These are phyloP conservation scores for Ogataea sp. DNA, from an alignment of 805 yeast species.

Conservation along the genomic window DNA sequence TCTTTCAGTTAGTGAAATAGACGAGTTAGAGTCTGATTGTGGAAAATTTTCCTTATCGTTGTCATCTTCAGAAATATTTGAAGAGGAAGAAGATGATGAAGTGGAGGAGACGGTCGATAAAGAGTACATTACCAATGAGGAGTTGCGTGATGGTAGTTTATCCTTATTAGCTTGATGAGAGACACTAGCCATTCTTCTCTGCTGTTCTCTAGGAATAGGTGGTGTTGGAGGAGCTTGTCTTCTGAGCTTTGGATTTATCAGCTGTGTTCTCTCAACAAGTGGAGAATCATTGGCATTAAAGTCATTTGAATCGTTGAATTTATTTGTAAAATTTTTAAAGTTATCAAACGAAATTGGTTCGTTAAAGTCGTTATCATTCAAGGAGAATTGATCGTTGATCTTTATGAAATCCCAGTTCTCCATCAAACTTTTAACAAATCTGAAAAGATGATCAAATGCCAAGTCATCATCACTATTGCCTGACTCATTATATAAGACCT, in stretches of 20 bases:
- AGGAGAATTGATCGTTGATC: slow-evolving; percentile 3
- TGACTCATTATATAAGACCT: slow-evolving; percentile 19
- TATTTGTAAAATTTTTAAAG: slow-evolving; percentile 6
- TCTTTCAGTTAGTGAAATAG: neutral
- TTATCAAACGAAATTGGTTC: slow-evolving; percentile 10
- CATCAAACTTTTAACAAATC: slow-evolving; percentile 18
- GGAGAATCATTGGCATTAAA: slow-evolving; percentile 1
- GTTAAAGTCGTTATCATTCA: neutral
- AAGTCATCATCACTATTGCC: slow-evolving; percentile 8
- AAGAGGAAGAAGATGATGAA: neutral
- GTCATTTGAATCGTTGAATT: slow-evolving; percentile 2
- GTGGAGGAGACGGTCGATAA: neutral
- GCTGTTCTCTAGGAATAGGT: slow-evolving; percentile 12
- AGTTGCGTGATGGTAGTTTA: neutral
- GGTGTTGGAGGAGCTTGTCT: slow-evolving; percentile 16
- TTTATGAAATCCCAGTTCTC: slow-evolving; percentile 12
- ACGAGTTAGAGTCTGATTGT: neutral
- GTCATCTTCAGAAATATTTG: neutral
- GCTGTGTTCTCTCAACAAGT: slow-evolving; percentile 2
- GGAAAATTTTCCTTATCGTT: too few relatives aligned
- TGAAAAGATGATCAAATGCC: slow-evolving; percentile 24
- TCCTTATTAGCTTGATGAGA: neutral
- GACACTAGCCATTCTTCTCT: neutral
- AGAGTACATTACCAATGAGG: too few relatives aligned
- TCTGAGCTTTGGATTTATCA: slow-evolving; percentile 6